Conservation (phyloP, 2,329 filamentous ascomycete genomes). For the Trichoderma oligosporum region DNA sequence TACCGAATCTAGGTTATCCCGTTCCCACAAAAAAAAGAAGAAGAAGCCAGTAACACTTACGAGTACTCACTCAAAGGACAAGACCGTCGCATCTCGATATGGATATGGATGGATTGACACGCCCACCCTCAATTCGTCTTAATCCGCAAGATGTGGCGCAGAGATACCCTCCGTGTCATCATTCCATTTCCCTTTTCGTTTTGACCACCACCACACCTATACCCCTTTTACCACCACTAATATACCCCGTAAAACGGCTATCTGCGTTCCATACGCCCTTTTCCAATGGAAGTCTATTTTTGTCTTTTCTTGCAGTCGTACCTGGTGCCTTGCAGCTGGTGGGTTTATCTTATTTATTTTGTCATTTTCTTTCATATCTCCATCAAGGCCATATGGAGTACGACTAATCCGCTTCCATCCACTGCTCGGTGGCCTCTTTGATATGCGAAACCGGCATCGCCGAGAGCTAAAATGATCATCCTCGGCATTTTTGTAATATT, state of each 20-base stretch:
- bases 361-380: background rate
- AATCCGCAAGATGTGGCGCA: background rate
- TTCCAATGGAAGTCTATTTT: background rate
- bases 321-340: conserved; percentile 13
- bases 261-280: background rate
- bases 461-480: background rate
- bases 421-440: background rate
- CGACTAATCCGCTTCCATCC: background rate
- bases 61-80: background rate
- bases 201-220: background rate
- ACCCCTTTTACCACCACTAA: background rate
- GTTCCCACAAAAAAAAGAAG: background rate
- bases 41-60: background rate
- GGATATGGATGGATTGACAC: background rate
- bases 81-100: conserved; percentile 5
- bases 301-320: background rate
- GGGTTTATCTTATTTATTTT: no score
- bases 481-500: background rate
- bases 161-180: conserved; percentile 12
- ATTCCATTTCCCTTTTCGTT: conserved; percentile 1
- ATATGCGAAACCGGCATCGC: conserved; percentile 11
- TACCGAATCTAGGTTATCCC: conserved; percentile 15
- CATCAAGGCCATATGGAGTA: background rate
- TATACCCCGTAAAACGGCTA: no score
- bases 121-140: background rate